Percentiles rank a stretch among this genome's conserved stretches.
Conservation (phyloP, 306 rosid species). For the Senna siamea region DNA sequence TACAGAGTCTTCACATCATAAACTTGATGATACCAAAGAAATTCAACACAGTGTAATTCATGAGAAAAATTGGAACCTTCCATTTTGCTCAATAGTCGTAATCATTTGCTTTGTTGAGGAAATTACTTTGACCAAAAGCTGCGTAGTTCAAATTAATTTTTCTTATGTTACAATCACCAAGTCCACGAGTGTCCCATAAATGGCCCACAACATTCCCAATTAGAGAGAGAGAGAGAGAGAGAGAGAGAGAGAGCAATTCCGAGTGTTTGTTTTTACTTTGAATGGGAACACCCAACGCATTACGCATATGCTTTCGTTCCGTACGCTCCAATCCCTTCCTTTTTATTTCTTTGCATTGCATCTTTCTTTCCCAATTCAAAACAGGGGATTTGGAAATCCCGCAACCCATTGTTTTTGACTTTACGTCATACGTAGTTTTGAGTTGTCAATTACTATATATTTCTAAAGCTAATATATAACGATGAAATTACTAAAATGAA, state of each 20-base stretch:
- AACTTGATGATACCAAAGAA: not conserved
- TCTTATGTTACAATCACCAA: not conserved
- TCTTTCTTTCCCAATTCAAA: not conserved
- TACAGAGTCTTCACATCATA: not conserved
- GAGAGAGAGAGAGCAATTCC: too few relatives aligned
- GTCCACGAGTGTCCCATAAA: too few relatives aligned
- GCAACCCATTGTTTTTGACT: slow-evolving; percentile 6
- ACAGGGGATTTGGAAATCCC: not conserved
- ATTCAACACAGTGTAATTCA: too few relatives aligned
- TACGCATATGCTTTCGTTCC: not conserved
- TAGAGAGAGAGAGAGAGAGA: too few relatives aligned
- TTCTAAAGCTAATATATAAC: not conserved
- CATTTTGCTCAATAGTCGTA: not conserved
- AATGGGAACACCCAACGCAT: slow-evolving; percentile 16
- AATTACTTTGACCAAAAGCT: not conserved
- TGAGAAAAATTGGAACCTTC: not conserved
- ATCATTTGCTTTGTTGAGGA: not conserved
- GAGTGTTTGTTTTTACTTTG: not conserved
- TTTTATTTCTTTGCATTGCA: not conserved
- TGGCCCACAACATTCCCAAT: not conserved
- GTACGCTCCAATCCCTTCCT: not conserved
- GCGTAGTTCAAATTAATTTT: not conserved
- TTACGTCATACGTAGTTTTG: not conserved
- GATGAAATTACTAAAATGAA: too few relatives aligned
- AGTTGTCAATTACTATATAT: not conserved